Evolutionary conservation across 2,329 filamentous ascomycete genomes (phyloP).

Genomic region (Tolypocladium inflatum): DNA sequence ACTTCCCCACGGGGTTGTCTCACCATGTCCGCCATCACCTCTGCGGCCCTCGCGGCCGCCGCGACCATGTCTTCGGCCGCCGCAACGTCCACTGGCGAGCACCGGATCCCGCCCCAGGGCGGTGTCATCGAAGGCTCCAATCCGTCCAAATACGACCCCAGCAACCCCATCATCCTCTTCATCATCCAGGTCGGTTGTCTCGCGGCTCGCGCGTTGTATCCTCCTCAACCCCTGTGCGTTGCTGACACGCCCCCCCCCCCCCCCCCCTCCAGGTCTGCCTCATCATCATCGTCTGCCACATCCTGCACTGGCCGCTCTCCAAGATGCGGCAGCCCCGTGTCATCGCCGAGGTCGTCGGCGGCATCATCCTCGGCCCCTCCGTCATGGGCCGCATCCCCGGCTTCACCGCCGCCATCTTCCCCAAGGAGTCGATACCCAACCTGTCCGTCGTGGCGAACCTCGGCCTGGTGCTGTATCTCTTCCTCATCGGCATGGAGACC

Average conservation of each 20-base stretch:
- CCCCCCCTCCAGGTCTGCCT: slow-evolving; percentile 28
- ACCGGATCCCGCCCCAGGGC: slow-evolving; percentile 22
- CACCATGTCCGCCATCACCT: not conserved
- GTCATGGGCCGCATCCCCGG: slow-evolving; percentile 80
- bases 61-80: not conserved
- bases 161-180: slow-evolving; percentile 65
- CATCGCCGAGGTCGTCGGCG: slow-evolving; percentile 78
- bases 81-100: not conserved
- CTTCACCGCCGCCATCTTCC: slow-evolving; percentile 71
- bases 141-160: slow-evolving; percentile 57
- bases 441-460: slow-evolving; percentile 73
- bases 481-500: slow-evolving; percentile 80
- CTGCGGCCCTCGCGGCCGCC: not conserved
- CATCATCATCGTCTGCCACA: slow-evolving; percentile 36
- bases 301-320: slow-evolving; percentile 65
- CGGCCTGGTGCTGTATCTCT: slow-evolving; percentile 75
- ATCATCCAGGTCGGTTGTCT: slow-evolving; percentile 52
- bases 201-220: not conserved
- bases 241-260: not conserved
- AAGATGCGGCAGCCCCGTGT: slow-evolving; percentile 72
- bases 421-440: slow-evolving; percentile 61
- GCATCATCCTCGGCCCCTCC: slow-evolving; percentile 76
- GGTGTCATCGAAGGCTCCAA: slow-evolving; percentile 65
- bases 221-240: not conserved
- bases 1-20: not conserved